Evolutionary conservation across 495 filamentous ascomycete genomes (phyloP).

Genomic region (Penicillium lagena): DNA sequence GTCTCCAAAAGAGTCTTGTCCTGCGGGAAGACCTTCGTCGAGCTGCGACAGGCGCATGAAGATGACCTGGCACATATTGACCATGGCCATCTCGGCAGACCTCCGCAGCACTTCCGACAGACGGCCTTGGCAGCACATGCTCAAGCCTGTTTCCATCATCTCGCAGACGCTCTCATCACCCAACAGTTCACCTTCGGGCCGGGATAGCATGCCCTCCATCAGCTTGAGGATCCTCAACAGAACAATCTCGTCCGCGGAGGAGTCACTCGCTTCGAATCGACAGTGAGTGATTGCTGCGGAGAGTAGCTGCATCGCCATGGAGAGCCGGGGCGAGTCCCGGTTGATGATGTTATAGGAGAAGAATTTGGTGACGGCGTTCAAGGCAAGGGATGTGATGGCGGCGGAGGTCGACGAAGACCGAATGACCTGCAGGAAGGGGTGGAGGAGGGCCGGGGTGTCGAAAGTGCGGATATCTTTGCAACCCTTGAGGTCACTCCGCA

Average conservation of each 20-base stretch:
- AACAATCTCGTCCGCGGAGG: conserved; percentile 91
- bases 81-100: conserved; percentile 95
- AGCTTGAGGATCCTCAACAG: conserved; percentile 88
- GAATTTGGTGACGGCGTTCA: conserved; percentile 96
- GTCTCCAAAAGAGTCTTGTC: conserved; percentile 47
- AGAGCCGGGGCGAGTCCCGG: conserved; percentile 71
- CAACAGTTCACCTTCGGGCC: conserved; percentile 82
- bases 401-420: conserved; percentile 95
- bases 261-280: conserved; percentile 93
- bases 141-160: conserved; percentile 98
- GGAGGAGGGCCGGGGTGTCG: conserved; percentile 82
- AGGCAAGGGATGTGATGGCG: conserved; percentile 87
- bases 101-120: conserved; percentile 86
- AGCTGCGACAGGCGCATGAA: conserved; percentile 87
- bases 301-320: conserved; percentile 88
- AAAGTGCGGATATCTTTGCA: conserved; percentile 90
- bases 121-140: conserved; percentile 92
- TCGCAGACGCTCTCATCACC: conserved; percentile 97
- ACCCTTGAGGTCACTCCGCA: conserved; percentile 83
- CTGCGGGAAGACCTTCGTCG: conserved; percentile 63
- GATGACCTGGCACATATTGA: conserved; percentile 96
- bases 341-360: conserved; percentile 90
- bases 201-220: conserved; percentile 96
- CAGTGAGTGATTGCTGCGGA: conserved; percentile 96
- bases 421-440: conserved; percentile 96